Evolutionary conservation across 176 grass and related monocot species (phyloP), one percentile per base, ranked within the genome.

Genomic region (Oryza longistaminata): DNA sequence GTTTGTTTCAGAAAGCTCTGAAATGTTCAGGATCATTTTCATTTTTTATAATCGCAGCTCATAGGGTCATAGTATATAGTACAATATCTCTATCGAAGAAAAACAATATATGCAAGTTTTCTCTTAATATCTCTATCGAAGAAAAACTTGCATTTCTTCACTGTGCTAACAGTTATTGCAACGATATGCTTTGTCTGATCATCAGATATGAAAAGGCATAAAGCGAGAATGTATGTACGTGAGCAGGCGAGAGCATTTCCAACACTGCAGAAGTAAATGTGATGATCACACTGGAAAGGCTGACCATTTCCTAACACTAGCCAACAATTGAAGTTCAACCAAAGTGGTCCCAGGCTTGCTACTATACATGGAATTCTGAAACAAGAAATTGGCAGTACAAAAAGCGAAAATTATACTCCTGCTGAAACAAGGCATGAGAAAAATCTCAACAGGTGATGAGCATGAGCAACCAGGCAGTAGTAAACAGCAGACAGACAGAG

Each of bases 371-470:
- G 39, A 85, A 85, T 31, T 71, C 87, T 81, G 71, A 65, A 65
- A 12, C 70, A 44, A 77, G 45, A 25, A 77, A 76, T 39, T 50
- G 78, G 76, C 49, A 75, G 37, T 48, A 70, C 11, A 67, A 21
- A 21, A 44, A 42, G 76, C 65, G 17, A 78, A 78, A 77, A 73
- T 22, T n/a, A 73, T 53, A 45, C 44, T 43, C 46, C 39, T 45
- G 74, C 75, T 83, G 62, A 74, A 61, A 81, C 77, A 81, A 48
- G 27, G 48, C 52, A 86, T 37, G 35, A 71, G 72, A 89, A 71
- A 67, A 71, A 67, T 50, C 40, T 85, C 64, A 76, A 76, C 39
- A 71, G 71, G 27, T 22, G 76, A 70, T 49, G 46, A 4, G 46
- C 9, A 43, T 40, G 39, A 58, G 66, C 21, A 27, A 29, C 29